These are phyloP conservation scores for Panicum miliaceum DNA, from an alignment of 176 grass and related monocot species.

Conservation along the genomic window DNA sequence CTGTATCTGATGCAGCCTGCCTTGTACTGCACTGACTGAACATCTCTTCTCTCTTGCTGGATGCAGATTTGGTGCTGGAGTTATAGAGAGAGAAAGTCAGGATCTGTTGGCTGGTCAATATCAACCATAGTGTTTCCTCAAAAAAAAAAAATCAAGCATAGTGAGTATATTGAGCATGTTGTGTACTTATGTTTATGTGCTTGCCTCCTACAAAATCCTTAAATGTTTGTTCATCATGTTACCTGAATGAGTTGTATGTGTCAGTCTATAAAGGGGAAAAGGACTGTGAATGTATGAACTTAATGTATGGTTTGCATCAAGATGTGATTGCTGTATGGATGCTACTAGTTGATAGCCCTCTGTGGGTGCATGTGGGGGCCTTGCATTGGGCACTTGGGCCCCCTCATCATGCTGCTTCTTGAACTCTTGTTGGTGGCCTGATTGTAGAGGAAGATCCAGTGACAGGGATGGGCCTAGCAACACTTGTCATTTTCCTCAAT, in stretches of 20 bases:
- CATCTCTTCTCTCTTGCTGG: constrained; percentile 8
- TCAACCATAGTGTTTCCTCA: constrained; percentile 26
- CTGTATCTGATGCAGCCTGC: constrained; percentile 11
- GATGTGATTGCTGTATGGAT: constrained; percentile 39
- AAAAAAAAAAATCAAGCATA: constrained; percentile 5
- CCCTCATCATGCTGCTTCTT: constrained; percentile 39
- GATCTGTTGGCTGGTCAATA: constrained; percentile 33
- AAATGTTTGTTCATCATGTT: constrained; percentile 28
- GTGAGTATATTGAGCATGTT: constrained; percentile 44
- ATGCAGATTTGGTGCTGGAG: constrained; percentile 95
- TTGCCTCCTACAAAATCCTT: constrained; percentile 20
- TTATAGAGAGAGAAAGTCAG: constrained; percentile 59
- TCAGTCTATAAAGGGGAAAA: constrained; percentile 25
- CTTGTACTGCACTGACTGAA: constrained; percentile 26
- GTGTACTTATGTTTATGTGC: constrained; percentile 31
- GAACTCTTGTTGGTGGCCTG: constrained; percentile 59
- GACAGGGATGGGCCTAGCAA: constrained; percentile 28
- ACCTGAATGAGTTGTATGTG: constrained; percentile 50
- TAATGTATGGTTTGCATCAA: constrained; percentile 50
- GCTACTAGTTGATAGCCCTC: constrained; percentile 1
- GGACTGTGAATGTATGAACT: constrained; percentile 33
- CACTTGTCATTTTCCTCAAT: constrained; percentile 13
- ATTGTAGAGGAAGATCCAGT: constrained; percentile 40
- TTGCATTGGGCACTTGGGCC: constrained; percentile 24
- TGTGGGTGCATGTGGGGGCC: constrained; percentile 27